Evolutionary conservation across 345 rosid species (phyloP).

Genomic region (Lepidium aucheri): DNA sequence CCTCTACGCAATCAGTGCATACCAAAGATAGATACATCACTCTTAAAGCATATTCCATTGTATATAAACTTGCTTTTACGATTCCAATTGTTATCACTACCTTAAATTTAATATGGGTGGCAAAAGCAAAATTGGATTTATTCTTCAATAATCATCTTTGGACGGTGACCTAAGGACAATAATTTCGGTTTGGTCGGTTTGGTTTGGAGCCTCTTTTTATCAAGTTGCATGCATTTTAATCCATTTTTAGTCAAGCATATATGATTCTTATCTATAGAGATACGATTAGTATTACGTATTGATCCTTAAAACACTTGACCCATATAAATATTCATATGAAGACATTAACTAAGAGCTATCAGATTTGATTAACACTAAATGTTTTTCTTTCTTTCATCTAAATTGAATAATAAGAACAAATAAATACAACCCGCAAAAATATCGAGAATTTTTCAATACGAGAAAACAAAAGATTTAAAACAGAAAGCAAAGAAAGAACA

Average conservation of each 20-base stretch:
- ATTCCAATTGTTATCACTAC: constrained; percentile 1
- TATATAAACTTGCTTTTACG: constrained; percentile 11
- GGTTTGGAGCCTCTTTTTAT: constrained; percentile 9
- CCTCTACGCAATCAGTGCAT: constrained; percentile 13
- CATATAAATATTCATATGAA: neutral
- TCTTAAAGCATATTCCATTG: constrained; percentile 14
- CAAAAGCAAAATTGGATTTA: constrained; percentile 19
- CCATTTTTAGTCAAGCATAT: neutral
- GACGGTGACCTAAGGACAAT: constrained; percentile 42
- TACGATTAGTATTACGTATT: neutral
- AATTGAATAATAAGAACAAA: no score
- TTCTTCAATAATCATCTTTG: constrained; percentile 2
- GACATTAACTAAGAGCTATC: neutral
- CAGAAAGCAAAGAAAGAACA: no score
- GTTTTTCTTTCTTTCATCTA: neutral
- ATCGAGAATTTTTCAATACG: no score
- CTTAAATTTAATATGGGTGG: constrained; percentile 7
- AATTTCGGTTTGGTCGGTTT: constrained; percentile 40
- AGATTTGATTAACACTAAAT: neutral
- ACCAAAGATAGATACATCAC: constrained; percentile 12
- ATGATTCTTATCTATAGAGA: neutral
- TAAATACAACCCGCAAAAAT: no score
- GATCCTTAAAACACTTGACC: neutral
- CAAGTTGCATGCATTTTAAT: neutral
- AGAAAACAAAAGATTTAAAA: no score